Evolutionary conservation across 257 asterid genomes (phyloP).

Genomic region (Nicotiana tabacum): DNA sequence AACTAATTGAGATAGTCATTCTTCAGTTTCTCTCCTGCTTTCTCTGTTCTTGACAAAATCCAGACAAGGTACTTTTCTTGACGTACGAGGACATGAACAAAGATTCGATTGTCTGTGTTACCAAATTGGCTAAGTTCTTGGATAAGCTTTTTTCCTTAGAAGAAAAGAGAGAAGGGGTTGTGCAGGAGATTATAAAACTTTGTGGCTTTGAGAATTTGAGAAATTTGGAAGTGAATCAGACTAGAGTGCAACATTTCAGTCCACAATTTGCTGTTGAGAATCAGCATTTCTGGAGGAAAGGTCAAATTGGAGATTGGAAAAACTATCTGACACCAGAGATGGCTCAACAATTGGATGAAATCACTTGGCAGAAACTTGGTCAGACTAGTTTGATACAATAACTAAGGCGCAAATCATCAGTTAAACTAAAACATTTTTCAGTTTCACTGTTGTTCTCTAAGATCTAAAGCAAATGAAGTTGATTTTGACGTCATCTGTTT

Average conservation of each 20-base stretch:
- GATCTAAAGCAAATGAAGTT: neutral
- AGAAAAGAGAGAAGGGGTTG: too few relatives aligned
- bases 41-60: too few relatives aligned
- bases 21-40: too few relatives aligned
- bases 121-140: too few relatives aligned
- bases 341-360: neutral
- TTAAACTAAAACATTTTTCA: neutral
- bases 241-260: neutral
- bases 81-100: too few relatives aligned
- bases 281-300: neutral
- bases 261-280: neutral
- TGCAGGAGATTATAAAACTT: too few relatives aligned
- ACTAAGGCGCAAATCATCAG: neutral
- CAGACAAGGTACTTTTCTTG: too few relatives aligned
- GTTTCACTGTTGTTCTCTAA: neutral
- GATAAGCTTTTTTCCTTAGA: too few relatives aligned
- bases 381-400: neutral
- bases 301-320: neutral
- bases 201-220: too few relatives aligned
- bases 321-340: neutral
- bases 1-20: too few relatives aligned
- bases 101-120: too few relatives aligned
- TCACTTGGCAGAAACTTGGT: neutral
- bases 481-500: too few relatives aligned
- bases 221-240: neutral